phyloP scores from a whole-genome alignment of 129 eudicot genomes.

The Ambrosia artemisiifolia region DNA sequence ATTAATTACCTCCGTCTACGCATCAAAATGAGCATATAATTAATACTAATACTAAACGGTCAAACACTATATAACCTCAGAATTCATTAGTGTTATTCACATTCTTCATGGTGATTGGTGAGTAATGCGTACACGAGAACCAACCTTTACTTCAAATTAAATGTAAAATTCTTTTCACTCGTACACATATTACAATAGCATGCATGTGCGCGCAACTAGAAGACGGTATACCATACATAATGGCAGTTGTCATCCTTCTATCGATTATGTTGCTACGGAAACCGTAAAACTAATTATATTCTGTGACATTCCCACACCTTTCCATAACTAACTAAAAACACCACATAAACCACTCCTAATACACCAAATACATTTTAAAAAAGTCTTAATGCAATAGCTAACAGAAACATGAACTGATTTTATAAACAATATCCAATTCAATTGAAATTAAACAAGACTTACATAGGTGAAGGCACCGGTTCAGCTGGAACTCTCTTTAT shows the following conservation, averaged over 20 bases:
- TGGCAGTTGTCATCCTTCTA: background rate
- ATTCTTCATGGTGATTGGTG: background rate
- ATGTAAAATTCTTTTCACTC: background rate
- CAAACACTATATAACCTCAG: background rate
- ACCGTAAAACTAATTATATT: background rate
- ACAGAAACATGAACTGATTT: background rate
- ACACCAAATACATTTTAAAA: background rate
- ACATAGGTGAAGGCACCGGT: conserved; percentile 49
- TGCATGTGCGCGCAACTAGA: background rate
- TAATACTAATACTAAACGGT: no score
- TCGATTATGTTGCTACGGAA: background rate
- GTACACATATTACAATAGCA: background rate
- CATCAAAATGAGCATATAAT: background rate
- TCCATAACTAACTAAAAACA: background rate
- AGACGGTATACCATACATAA: background rate
- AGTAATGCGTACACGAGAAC: background rate
- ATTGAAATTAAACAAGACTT: conserved; percentile 25
- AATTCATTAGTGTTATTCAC: background rate
- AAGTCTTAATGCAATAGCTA: background rate
- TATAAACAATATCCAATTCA: background rate
- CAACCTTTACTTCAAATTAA: background rate
- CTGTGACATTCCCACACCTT: background rate
- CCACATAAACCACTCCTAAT: background rate
- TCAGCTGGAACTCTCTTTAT: conserved; percentile 82
- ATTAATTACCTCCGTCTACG: background rate